Conservation (phyloP, 306 rosid genomes). For the Vigna mungo region DNA sequence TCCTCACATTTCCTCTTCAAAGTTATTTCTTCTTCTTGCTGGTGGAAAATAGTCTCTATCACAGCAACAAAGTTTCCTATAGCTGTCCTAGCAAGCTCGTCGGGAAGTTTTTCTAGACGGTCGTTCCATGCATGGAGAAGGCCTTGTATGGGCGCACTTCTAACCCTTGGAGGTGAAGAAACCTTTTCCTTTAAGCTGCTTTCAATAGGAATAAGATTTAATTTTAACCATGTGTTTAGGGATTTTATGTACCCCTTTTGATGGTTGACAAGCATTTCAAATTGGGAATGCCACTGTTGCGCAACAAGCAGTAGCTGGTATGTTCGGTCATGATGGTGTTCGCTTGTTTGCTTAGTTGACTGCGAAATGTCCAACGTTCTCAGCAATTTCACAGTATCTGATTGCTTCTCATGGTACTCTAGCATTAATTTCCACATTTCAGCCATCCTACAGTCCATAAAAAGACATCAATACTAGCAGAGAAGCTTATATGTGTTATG, state of each 20-base stretch:
- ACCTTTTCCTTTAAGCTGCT: conserved; percentile 91
- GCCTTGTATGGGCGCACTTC: conserved; percentile 65
- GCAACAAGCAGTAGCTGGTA: conserved; percentile 69
- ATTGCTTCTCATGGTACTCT: conserved; percentile 64
- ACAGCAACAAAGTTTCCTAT: conserved; percentile 72
- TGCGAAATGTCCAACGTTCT: conserved; percentile 66
- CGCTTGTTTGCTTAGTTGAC: conserved; percentile 79
- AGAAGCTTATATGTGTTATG: conserved; percentile 15
- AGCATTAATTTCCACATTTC: conserved; percentile 80
- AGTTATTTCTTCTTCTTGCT: conserved; percentile 73
- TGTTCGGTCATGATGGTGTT: conserved; percentile 85
- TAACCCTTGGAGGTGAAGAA: conserved; percentile 88
- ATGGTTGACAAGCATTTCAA: conserved; percentile 64
- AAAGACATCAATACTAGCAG: conserved; percentile 28
- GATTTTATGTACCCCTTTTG: conserved; percentile 80
- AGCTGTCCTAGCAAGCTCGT: conserved; percentile 73
- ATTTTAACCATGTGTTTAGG: conserved; percentile 74
- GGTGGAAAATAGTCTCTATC: conserved; percentile 60
- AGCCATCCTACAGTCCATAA: conserved; percentile 76
- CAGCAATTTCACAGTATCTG: conserved; percentile 48
- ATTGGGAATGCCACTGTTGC: conserved; percentile 77
- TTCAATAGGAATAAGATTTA: conserved; percentile 87
- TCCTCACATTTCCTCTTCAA: conserved; percentile 77
- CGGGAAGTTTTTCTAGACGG: conserved; percentile 81
- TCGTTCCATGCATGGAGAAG: conserved; percentile 83